phyloP scores from a whole-genome alignment of 1,284 basidiomycete genomes.

The Pyrrhoderma lamaoense region DNA sequence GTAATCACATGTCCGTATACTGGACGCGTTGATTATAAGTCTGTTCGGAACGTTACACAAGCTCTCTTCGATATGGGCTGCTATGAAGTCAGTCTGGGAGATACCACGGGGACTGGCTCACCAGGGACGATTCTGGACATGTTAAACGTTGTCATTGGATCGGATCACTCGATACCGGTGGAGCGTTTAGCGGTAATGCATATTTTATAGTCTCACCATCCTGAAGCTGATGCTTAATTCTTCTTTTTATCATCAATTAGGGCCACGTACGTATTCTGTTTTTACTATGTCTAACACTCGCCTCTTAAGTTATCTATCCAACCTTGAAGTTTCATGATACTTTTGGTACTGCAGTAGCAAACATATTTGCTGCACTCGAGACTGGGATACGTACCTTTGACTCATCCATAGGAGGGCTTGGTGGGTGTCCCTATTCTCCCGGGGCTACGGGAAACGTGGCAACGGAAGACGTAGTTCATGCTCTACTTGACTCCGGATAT shows the following conservation, averaged over 20 bases:
- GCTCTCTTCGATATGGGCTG: slow-evolving; percentile 85
- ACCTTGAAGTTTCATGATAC: slow-evolving; percentile 82
- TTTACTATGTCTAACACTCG: slow-evolving; percentile 19
- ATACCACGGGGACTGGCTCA: slow-evolving; percentile 86
- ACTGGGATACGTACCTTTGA: slow-evolving; percentile 65
- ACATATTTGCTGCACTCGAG: slow-evolving; percentile 58
- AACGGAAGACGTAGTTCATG: slow-evolving; percentile 86
- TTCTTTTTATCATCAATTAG: slow-evolving; percentile 27
- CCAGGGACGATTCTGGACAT: slow-evolving; percentile 62
- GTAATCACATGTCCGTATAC: slow-evolving; percentile 84
- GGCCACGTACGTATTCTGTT: slow-evolving; percentile 47
- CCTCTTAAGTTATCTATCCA: not conserved
- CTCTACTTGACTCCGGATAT: slow-evolving; percentile 64
- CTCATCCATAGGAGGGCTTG: slow-evolving; percentile 78
- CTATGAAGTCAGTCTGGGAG: slow-evolving; percentile 88
- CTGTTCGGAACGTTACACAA: slow-evolving; percentile 66
- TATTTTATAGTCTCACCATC: no score
- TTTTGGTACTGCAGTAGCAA: slow-evolving; percentile 75
- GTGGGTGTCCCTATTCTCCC: slow-evolving; percentile 93
- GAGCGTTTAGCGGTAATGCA: slow-evolving; percentile 61
- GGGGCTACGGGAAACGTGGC: slow-evolving; percentile 93
- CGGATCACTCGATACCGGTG: slow-evolving; percentile 40
- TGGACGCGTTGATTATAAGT: slow-evolving; percentile 62
- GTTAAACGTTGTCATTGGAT: slow-evolving; percentile 60
- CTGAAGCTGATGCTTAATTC: slow-evolving; percentile 2